Base-by-base conservation (phyloP, 352 stramenopile species). In the Globisporangium megalacanthum region DNA sequence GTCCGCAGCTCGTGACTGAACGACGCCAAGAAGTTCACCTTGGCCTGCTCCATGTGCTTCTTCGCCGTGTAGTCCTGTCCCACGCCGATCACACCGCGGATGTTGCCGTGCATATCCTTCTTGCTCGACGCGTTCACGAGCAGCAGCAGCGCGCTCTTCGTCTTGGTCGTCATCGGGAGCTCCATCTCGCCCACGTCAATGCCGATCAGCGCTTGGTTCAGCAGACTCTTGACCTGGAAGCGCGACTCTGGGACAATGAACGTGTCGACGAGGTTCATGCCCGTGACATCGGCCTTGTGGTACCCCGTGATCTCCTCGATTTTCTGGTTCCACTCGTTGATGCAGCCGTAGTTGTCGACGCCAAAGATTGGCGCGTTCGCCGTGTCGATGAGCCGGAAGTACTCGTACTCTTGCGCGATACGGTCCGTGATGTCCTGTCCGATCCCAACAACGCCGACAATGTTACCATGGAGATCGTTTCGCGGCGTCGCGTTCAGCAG, bases 11-110 rank as follows among this genome's bases (percentile, higher is more conserved):
- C 78, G 52, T 88, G 76, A 54, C 78, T 88, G 49, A 87, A 86
- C 1, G 78, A 87, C 37, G 77, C 78, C 29, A 87, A 33, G 49
- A 88, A 88, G 50, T 85, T 86, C 14, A 88, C 77, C 45, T 72
- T 83, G 0, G 73, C 75, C 9, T 75, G 69, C 54, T 89, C 77
- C 79, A 87, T 87, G 49, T 86, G 73, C 53, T 83, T 86, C 55
- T 83, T 84, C 9, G 76, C 78, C 14, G 89, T 96, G 49, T 97
- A 87, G 65, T 97, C 89, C 72, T 97, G 88, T 0, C 83, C 86
- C 42, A 97, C 84, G 15, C 79, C 79, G 52, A 97, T 90, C 4
- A 95, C 87, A 58, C 88, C 90, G 13, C 92, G 76, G 60, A 97
- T 83, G 56, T 91, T 92, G 31, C 86, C 83, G 35, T 94, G 81